Percentiles rank a stretch among this genome's conserved stretches.
These are phyloP conservation scores for Phycomyces nitens DNA, from an alignment of 192 early-diverging fungal species.

Conservation along the genomic window DNA sequence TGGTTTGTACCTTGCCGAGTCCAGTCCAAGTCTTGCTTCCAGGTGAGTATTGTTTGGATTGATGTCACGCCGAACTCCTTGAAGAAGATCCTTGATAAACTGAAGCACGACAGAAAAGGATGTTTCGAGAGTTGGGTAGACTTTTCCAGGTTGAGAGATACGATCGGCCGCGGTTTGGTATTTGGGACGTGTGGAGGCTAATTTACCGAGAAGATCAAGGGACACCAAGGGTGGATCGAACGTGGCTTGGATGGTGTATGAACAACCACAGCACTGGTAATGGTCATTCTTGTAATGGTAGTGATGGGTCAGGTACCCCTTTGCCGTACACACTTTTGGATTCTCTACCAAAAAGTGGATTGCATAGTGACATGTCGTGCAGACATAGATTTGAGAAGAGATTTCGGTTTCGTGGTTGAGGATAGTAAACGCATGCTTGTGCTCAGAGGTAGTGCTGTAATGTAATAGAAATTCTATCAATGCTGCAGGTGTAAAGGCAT, in stretches of 20 bases:
- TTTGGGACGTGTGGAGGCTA: conserved; percentile 15
- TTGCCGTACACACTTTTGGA: neutral
- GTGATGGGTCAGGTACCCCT: conserved; percentile 22
- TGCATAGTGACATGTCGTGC: neutral
- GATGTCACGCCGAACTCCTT: conserved; percentile 27
- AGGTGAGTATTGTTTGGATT: conserved; percentile 34
- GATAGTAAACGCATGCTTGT: neutral
- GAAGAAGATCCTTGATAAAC: conserved; percentile 28
- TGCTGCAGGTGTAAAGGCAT: neutral
- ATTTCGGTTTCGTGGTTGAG: neutral
- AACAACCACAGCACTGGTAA: conserved; percentile 28
- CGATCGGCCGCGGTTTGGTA: conserved; percentile 10
- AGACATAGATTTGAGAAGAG: neutral
- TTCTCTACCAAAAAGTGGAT: neutral
- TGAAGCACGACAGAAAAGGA: conserved; percentile 9
- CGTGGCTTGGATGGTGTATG: neutral
- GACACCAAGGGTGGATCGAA: conserved; percentile 12
- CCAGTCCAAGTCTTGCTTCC: conserved; percentile 29
- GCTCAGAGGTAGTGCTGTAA: neutral
- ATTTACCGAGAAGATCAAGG: conserved; percentile 1
- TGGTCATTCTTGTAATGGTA: conserved; percentile 11
- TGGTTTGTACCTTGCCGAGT: conserved; percentile 31
- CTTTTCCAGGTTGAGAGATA: neutral
- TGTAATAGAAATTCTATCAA: neutral
- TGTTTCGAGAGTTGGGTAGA: conserved; percentile 18